Evolutionary conservation across 2,329 filamentous ascomycete genomes (phyloP), one percentile per base, ranked within the genome.

Genomic region (Aquanectria penicillioides): DNA sequence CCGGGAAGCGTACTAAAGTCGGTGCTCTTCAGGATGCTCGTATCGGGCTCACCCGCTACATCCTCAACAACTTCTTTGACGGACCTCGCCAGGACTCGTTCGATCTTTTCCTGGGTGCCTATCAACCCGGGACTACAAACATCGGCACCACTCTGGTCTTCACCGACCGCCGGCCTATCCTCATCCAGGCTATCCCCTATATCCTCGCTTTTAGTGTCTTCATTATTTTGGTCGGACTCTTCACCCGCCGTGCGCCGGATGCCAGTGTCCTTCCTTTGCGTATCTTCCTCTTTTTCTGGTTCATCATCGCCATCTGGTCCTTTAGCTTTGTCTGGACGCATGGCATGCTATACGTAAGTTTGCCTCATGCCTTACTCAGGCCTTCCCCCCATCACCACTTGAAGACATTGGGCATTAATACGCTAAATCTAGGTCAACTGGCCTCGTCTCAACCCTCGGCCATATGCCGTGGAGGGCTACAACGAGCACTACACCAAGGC

Each of bases 11-110:
- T 51, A 99, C 95, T 25, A 93, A 89, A 72, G 86, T 87, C 8
- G 95, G 95, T 52, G 90, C 91, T 57, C 78, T 97, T 46, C 92
- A 95, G 72, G 95, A 99, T 75, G 82, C 93, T 48, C 92, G 89
- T 69, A 94, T 98, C 65, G 95, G 93, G 34, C 80, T 96, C 64
- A 97, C 92, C 6, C 87, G 95, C 62, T 99, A 97, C 77, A 87
- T 93, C 64, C 86, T 88, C 58, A 99, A 99, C 81, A 99, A 99
- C 78, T 98, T 98, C 77, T 77, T 89, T 57, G 95, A 99, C 70
- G 96, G 96, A 0, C 94, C 94, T 9, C 85, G 94, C 61, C 95
- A 99, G 77, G 96, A 99, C 79, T 91, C 91, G 3, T 99, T 96
- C 69, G 95, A 99, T 74, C 81, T 99, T 10, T 98, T 99, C 80